Evolutionary conservation across 1,284 basidiomycete genomes (phyloP), one percentile per base, ranked within the genome.

Genomic region (Pterula multifida): DNA sequence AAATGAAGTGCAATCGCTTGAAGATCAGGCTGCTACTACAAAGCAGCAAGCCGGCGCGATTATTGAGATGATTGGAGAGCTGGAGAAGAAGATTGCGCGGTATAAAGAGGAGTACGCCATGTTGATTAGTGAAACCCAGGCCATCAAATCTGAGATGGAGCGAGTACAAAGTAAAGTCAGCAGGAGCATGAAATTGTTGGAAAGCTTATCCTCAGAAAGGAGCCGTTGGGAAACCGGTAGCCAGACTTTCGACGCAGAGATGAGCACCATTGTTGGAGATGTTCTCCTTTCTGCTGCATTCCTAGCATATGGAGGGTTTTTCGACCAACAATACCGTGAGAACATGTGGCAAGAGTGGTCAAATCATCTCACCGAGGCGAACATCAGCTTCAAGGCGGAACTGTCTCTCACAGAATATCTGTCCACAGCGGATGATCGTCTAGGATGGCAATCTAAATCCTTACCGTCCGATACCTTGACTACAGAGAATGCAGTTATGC

Each of bases 91-190:
- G 66, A 98, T 99, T 60, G 85, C 78, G 24, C 78, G 73, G 52
- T 98, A 98, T 78, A 98, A 98, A 70, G 89, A 94, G 47, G 96
- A 99, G 65, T 99, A 99, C 58, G 96, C 97, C 0, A 72, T 90
- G 3, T 81, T 99, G 53, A 98, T 99, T 68, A 93, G 91, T 63
- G 91, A 99, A 65, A 95, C 90, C 0, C 92, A 98, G 65, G 83
- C 93, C 2, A 98, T 99, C 77, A 97, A 96, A 67, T 76, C 75
- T 44, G 96, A 99, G 68, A 98, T 98, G 95, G 93, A 97, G 59
- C 83, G 90, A 35, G 96, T 99, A 1, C 90, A 98, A 65, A 83
- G 83, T 68, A 97, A 98, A 66, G 96, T 99, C 44, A 89, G 96
- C 59, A 85, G 96, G 53, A 96, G 92, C 62, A 92, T 98, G 84